Evolutionary conservation across 1,139 yeast genomes (phyloP).

Genomic region (Geotrichum australiense): DNA sequence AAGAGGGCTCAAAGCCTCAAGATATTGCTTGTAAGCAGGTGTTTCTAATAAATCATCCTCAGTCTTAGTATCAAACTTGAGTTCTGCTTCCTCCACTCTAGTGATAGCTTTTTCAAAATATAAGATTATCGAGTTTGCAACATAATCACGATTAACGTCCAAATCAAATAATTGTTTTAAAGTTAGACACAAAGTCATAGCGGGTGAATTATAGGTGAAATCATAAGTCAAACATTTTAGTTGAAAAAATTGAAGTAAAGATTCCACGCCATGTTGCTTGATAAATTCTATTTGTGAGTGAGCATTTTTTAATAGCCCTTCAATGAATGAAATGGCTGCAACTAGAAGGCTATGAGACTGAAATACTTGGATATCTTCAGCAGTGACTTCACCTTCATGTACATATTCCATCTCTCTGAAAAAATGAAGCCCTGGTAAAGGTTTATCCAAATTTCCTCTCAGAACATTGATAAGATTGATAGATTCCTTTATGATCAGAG

Average conservation of each 20-base stretch:
- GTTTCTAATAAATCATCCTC: slow-evolving; percentile 17
- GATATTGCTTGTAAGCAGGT: slow-evolving; percentile 18
- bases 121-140: slow-evolving; percentile 21
- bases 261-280: slow-evolving; percentile 28
- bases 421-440: slow-evolving; percentile 10
- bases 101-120: slow-evolving; percentile 10
- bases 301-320: slow-evolving; percentile 32
- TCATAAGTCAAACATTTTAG: slow-evolving; percentile 33
- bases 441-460: slow-evolving; percentile 31
- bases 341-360: slow-evolving; percentile 14
- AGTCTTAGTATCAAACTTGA: slow-evolving; percentile 9
- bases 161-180: slow-evolving; percentile 28
- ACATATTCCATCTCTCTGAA: slow-evolving; percentile 18
- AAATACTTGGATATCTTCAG: slow-evolving; percentile 15
- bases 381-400: slow-evolving; percentile 14
- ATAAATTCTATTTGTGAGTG: slow-evolving; percentile 32
- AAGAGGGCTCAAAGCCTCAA: slow-evolving; percentile 21
- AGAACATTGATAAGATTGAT: slow-evolving; percentile 43
- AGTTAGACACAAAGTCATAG: slow-evolving; percentile 26
- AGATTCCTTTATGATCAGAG: slow-evolving; percentile 48
- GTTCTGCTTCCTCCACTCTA: slow-evolving; percentile 12
- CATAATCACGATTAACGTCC: slow-evolving; percentile 26
- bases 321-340: slow-evolving; percentile 26
- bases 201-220: slow-evolving; percentile 31
- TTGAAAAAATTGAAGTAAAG: slow-evolving; percentile 26